Base-by-base conservation (phyloP, 2,329 filamentous ascomycete genomes). In the Phialemoniopsis sp. region DNA sequence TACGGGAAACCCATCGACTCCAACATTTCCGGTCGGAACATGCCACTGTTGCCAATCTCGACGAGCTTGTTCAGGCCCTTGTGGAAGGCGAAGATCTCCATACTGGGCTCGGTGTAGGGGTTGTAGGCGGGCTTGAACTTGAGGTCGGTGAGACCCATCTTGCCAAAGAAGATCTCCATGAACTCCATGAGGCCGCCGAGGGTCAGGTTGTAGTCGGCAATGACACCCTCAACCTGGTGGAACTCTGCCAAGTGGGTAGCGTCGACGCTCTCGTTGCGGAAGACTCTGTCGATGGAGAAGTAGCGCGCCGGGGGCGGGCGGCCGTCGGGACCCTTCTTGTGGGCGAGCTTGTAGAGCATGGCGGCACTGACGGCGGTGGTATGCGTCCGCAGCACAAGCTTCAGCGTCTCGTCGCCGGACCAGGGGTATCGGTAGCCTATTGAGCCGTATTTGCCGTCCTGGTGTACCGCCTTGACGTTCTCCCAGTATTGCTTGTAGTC, bases 51-150 rank as follows among this genome's bases (percentile, higher is more conserved):
- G 44, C 93, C 93, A 59, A 97, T 97, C 70, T 97, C 93, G 18
- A 97, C 88, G 69, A 94, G 85, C 72, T 95, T 95, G 55, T 80
- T 80, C 36, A 96, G 70, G 4, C 89, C 91, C 55, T 85, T 79
- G 72, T 97, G 93, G 72, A 85, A 97, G 49, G 87, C 89, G 68
- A 97, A 98, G 50, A 98, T 95, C 67, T 98, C 93, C 89, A 98
- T 94, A 59, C 85, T 86, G 21, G 93, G 90, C 67, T 98, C 93
- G 19, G 89, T 95, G 72, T 94, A 90, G 1, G 87, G 88, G 68
- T 95, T 95, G 70, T 89, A 95, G 1, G 93, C 93, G 14, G 93
- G 93, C 73, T 98, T 98, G 81, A 95, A 98, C 57, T 87, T 85
- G 48, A 98, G 77, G 55, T 75, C 69, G 16, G 69, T 71, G 51